phyloP scores from a whole-genome alignment of 495 filamentous ascomycete species.

The Sabuloglossum arenarium region DNA sequence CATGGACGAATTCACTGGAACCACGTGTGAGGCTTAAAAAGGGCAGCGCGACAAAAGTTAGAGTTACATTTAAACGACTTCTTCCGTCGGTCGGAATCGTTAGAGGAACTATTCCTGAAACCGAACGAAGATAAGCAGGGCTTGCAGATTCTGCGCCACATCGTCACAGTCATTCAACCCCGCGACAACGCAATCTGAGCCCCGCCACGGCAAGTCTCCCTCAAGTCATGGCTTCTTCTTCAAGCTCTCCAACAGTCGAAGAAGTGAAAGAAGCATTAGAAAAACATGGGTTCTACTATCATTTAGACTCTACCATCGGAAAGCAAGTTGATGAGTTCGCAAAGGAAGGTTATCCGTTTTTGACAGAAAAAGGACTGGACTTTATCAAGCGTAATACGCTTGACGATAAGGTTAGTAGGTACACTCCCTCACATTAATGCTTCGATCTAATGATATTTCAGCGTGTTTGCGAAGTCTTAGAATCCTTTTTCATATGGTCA shows the following conservation, averaged over 20 bases:
- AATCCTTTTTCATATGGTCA: no score
- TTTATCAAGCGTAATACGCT: not conserved
- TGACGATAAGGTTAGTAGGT: not conserved
- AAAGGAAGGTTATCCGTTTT: not conserved
- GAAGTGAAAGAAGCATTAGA: not conserved
- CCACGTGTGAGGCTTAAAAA: not conserved
- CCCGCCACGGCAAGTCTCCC: not conserved
- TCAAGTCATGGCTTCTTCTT: not conserved
- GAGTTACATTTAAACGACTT: not conserved
- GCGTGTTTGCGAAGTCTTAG: no score
- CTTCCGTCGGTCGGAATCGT: no score
- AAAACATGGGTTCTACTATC: not conserved
- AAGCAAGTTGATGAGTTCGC: not conserved
- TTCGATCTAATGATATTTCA: no score
- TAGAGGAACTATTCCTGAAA: not conserved
- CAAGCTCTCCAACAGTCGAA: not conserved
- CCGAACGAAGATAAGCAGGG: not conserved
- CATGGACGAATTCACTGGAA: not conserved
- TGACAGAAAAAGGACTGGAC: not conserved
- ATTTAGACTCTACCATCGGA: not conserved
- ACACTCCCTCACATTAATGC: no score
- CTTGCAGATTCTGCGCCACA: not conserved
- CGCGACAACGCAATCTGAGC: not conserved
- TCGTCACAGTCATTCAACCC: not conserved
- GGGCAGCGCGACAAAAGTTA: no score